Conservation (phyloP, 2,329 filamentous ascomycete species). For the Elsinoe fawcettii region DNA sequence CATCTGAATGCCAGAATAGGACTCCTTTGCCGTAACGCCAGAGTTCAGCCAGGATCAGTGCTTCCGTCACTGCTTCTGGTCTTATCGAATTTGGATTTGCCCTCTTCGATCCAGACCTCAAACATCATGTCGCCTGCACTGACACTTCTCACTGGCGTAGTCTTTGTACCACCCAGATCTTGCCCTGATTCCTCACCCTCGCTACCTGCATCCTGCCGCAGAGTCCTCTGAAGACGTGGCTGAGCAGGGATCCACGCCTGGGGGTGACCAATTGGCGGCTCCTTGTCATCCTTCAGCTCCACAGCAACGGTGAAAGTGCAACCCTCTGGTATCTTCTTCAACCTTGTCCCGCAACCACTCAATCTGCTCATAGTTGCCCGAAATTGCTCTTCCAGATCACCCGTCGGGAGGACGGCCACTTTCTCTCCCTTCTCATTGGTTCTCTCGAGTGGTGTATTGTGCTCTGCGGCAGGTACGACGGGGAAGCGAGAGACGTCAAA, state of each 20-base stretch:
- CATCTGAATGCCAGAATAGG: background rate
- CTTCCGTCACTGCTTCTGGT: background rate
- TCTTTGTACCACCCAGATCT: conserved; percentile 30
- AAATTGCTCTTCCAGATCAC: conserved; percentile 64
- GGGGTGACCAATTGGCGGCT: conserved; percentile 41
- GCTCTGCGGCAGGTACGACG: conserved; percentile 38
- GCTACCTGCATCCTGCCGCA: background rate
- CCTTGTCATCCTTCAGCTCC: conserved; percentile 57
- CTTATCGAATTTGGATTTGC: conserved; percentile 39
- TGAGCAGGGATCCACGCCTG: conserved; percentile 56
- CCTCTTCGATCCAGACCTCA: conserved; percentile 64
- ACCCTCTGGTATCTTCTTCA: conserved; percentile 51
- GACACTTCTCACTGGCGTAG: conserved; percentile 54
- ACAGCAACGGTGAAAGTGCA: conserved; percentile 72
- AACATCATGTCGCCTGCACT: conserved; percentile 58
- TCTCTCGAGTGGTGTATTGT: conserved; percentile 46
- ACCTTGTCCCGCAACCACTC: conserved; percentile 50
- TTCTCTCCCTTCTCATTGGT: conserved; percentile 23
- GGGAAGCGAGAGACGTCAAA: conserved; percentile 54
- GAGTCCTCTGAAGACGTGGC: conserved; percentile 35
- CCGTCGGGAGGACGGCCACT: conserved; percentile 24
- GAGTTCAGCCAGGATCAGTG: background rate
- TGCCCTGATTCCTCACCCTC: background rate
- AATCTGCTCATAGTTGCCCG: conserved; percentile 59
- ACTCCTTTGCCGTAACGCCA: background rate